Base-by-base conservation (phyloP, 108 stramenopile genomes). In the Hondaea fermentalgiana region DNA sequence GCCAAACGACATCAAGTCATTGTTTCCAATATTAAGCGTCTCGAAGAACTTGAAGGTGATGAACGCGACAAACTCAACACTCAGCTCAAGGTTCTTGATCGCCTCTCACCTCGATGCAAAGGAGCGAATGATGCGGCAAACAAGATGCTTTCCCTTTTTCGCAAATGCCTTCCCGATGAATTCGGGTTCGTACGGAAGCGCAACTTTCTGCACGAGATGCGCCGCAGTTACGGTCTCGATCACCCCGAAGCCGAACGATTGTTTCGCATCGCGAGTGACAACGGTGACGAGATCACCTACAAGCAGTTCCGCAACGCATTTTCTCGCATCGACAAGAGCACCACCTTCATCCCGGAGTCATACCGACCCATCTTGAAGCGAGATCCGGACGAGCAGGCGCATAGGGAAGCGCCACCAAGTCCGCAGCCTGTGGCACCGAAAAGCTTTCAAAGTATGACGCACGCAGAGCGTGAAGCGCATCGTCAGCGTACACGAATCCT, bases 281-380 rank as follows among this genome's bases (percentile, higher is more conserved):
- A 83, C 45, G 76, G 12, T 14, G 51, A 83, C 51, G 76, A 83
- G 51, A 83, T 83, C 49, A 83, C 45, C 51, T 83, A 83, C 76
- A 53, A 53, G 4, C 49, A 47, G 51, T 83, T 83, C 51, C 76
- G 76, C 10, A 28, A 83, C 19, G 76, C 76, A 6, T 83, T 83
- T 35, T 21, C 45, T 14, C 45, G 76, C 19, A 83, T 83, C 28
- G 76, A 83, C 28, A 47, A 53, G 25, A 83, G 76, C 51, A 83
- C 76, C 6, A 53, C 76, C n/a, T 83, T 53, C 23, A 53, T 83
- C 49, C 76, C 76, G 43, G 76, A 83, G 76, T 25, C n/a, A 0
- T 53, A 83, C 51, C 76, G 76, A 53, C 76, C 76, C 6, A 83
- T 83, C 76, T 23, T 83, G 6, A 83, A 83, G 25, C 76, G 76